Base-by-base conservation (phyloP, 2,329 filamentous ascomycete genomes). In the Metarhizium sp. region DNA sequence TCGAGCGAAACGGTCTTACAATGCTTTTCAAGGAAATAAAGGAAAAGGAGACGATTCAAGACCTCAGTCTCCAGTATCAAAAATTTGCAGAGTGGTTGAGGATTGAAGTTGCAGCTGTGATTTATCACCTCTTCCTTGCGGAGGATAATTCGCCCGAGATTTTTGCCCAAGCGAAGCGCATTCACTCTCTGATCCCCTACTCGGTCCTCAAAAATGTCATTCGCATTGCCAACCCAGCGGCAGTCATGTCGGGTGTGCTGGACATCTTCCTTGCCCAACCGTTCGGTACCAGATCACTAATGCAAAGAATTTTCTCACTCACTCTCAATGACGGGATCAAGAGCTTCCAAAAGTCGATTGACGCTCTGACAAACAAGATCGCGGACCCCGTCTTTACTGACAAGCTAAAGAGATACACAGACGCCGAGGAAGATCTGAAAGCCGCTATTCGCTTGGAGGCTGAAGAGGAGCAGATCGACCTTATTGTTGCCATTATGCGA, bases 81-180 rank as follows among this genome's bases (percentile, higher is more conserved):
- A 99, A 97, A 69, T 97, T 99, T 67, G 92, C 92, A 18, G 94
- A 99, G 70, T 99, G 94, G 94, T 76, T 97, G 52, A 86, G 94
- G 43, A 99, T 99, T 65, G 94, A 99, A 73, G 86, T 99, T 51
- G 94, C 94, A 29, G 94, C 94, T 45, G 96, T 94, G 25, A 84
- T 97, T 57, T 99, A 99, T 67, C 94, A 99, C 69, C 78, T 99
- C 38, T 99, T 99, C 78, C 79, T 99, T 48, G 94, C 94, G 6
- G 94, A 99, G 69, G 94, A 99, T 73, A 99, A 99, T 70, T 96
- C 92, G 0, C 92, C 94, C 1, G 94, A 99, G 67, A 73, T 99
- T 34, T 97, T 97, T 69, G 90, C 91, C 0, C 94, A 99, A 71
- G 86, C 88, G 4, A 96, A 92, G 73, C 84, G 89, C 58, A 96